Evolutionary conservation across 768 basidiomycete genomes (phyloP).

Genomic region (Hygrocybe punicea): DNA sequence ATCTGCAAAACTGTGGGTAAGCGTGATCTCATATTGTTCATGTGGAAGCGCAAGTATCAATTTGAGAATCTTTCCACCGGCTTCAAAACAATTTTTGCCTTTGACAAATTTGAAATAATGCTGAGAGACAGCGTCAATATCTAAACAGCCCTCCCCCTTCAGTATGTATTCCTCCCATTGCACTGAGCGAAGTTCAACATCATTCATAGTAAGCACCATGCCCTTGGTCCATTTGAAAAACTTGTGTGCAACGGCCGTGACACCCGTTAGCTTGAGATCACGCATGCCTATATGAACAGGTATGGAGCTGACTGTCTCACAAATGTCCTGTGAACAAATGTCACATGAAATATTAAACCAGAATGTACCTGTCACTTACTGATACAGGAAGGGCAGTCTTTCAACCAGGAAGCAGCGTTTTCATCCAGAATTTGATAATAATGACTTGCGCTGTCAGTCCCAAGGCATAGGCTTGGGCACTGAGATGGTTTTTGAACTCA

Average conservation of each 20-base stretch:
- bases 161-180: not conserved
- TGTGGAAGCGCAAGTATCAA: not conserved
- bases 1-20: not conserved
- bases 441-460: not conserved
- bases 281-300: constrained; percentile 24
- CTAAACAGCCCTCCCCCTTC: not conserved
- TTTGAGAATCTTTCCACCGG: not conserved
- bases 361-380: not conserved
- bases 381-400: not conserved
- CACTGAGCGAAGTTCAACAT: constrained; percentile 1
- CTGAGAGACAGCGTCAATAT: constrained; percentile 6
- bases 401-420: not conserved
- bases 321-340: not conserved
- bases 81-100: not conserved
- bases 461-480: not conserved
- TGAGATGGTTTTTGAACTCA: not conserved
- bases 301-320: constrained; percentile 9
- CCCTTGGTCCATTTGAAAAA: constrained; percentile 7
- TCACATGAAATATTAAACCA: not conserved
- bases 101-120: not conserved
- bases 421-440: not conserved
- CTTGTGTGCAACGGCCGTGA: constrained; percentile 9
- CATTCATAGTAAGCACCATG: not conserved
- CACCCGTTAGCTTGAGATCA: constrained; percentile 16
- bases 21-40: not conserved